Evolutionary conservation across 495 filamentous ascomycete species (phyloP).

Genomic region (Penicillium diatomitis): DNA sequence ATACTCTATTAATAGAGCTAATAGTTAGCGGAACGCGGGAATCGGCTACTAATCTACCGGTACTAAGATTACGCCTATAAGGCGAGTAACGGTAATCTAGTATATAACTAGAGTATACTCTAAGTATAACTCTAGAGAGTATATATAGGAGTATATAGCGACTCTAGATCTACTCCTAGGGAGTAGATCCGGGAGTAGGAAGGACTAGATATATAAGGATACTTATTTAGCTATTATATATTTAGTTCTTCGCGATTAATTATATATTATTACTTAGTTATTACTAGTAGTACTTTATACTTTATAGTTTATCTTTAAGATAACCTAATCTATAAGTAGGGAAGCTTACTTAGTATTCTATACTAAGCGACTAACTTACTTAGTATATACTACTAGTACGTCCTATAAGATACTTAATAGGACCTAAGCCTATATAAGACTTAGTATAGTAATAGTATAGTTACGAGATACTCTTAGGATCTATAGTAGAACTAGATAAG

Average conservation of each 20-base stretch:
- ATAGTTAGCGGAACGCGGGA: neutral
- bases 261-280: neutral
- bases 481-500: neutral
- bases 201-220: neutral
- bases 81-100: neutral
- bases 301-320: neutral
- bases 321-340: neutral
- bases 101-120: no score
- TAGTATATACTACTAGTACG: no score
- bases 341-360: no score
- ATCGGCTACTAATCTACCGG: neutral
- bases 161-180: neutral
- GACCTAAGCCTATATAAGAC: neutral
- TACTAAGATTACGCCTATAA: neutral
- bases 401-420: no score
- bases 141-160: neutral
- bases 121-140: neutral
- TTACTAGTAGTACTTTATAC: neutral
- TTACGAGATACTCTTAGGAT: neutral
- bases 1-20: neutral
- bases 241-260: constrained; percentile 1
- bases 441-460: neutral
- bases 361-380: no score
- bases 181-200: neutral
- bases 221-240: neutral